These are phyloP conservation scores for Leccinum subrobustum DNA, from an alignment of 1,284 basidiomycete genomes.

Conservation along the genomic window DNA sequence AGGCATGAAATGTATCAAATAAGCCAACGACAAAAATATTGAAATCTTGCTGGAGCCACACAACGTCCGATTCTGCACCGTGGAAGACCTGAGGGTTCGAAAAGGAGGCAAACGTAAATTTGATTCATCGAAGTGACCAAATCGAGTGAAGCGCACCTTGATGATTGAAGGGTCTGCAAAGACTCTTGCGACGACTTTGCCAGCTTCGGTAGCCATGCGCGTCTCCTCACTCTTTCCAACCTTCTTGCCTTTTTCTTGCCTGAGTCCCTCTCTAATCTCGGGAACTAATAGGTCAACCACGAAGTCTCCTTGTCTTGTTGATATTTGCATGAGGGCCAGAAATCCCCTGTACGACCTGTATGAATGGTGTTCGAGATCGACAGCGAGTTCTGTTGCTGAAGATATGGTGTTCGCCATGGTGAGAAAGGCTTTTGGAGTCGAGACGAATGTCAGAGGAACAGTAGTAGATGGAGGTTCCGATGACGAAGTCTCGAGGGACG, in stretches of 20 bases:
- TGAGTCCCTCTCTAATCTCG: constrained; percentile 73
- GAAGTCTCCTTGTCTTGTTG: constrained; percentile 83
- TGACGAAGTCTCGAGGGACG: constrained; percentile 44
- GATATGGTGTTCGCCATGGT: constrained; percentile 69
- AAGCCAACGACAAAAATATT: constrained; percentile 92
- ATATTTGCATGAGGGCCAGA: constrained; percentile 92
- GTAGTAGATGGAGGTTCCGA: not conserved
- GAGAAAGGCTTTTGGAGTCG: constrained; percentile 55
- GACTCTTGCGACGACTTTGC: constrained; percentile 51
- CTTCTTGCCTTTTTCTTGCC: constrained; percentile 33
- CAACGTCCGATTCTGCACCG: constrained; percentile 91
- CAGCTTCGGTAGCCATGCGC: constrained; percentile 41
- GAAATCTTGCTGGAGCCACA: constrained; percentile 97
- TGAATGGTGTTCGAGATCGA: constrained; percentile 94
- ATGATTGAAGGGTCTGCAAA: constrained; percentile 84
- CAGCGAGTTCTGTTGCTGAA: constrained; percentile 76
- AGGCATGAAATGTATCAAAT: constrained; percentile 97
- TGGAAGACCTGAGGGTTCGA: constrained; percentile 70
- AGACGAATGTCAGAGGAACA: constrained; percentile 70
- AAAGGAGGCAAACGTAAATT: not conserved
- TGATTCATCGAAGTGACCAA: not conserved
- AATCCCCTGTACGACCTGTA: constrained; percentile 86
- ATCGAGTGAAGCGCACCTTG: constrained; percentile 56
- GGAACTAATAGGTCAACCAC: constrained; percentile 77
- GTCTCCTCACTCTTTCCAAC: constrained; percentile 13